Percentiles rank a stretch among this genome's conserved stretches.
phyloP scores from a whole-genome alignment of 139 green algal genomes.

The Closterium sp. region DNA sequence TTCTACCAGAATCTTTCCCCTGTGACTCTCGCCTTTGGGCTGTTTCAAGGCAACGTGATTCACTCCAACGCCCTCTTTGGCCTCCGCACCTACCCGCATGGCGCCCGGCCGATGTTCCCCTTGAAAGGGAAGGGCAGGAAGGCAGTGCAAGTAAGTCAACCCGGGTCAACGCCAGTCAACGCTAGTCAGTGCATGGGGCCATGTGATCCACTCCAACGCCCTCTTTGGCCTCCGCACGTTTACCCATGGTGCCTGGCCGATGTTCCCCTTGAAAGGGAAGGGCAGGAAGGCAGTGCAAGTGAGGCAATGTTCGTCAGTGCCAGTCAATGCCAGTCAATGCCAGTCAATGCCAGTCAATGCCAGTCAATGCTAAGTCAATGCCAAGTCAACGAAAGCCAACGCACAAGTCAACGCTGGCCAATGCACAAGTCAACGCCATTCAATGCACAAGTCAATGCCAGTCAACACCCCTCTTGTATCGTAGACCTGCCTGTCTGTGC shows the following conservation, averaged over 20 bases:
- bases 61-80: slow-evolving; percentile 37
- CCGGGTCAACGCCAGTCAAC: neutral
- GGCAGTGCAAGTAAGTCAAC: neutral
- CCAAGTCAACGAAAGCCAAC: no score
- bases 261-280: neutral
- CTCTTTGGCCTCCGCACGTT: neutral
- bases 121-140: neutral
- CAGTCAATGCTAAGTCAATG: neutral
- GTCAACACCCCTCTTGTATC: no score
- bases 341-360: neutral
- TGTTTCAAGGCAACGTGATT: slow-evolving; percentile 34
- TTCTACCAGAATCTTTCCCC: neutral
- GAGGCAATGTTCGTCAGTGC: neutral
- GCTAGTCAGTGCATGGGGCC: neutral
- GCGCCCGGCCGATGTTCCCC: neutral
- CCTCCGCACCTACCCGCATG: slow-evolving; percentile 20
- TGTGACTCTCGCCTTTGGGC: neutral
- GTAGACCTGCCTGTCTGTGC: no score
- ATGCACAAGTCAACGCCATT: no score
- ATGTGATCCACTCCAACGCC: neutral
- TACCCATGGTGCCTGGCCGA: neutral
- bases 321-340: neutral
- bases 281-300: neutral
- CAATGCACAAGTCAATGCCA: no score
- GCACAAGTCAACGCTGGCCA: no score